Base-by-base conservation (phyloP, 805 yeast genomes). In the Hanseniaspora taiwanica region DNA sequence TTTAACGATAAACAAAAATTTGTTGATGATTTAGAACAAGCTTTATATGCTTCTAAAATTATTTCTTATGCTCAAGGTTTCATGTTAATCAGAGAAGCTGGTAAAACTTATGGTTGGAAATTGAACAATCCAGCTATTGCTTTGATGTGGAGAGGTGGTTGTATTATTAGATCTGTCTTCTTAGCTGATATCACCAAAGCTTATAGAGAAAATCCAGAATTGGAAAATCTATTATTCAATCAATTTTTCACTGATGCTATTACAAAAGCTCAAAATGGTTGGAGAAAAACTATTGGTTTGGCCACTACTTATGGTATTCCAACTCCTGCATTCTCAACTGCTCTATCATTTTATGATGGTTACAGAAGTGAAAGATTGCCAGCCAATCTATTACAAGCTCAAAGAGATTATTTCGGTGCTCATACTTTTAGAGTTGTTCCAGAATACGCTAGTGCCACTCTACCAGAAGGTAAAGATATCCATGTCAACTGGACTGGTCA, bases 91-190 rank as follows among this genome's bases (percentile, higher is more conserved):
- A 84, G 93, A 66, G 96, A 89, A 69, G 97, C 97, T 55, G 97
- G 95, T 53, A 80, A 76, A 68, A 94, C 85, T 65, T 89, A 85
- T 76, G 79, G 79, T 60, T 89, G 98, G 98, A 78, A 83, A 67
- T 75, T 89, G 64, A 91, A 89, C 81, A 82, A 84, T 78, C 95
- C 97, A 55, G 91, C 94, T 45, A 91, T 91, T 57, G 97, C 97
- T 54, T 76, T 91, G 59, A 89, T 89, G 97, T 89, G 98, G 98
- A 81, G 98, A 77, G 98, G 98, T 72, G 98, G 98, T 57, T 89
- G 98, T 76, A 89, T 89, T 67, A 89, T 89, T 70, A 84, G 97
- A 76, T 89, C 98, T 44, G 96, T 89, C 50, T 89, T 89, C 82
- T 74, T 89, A 62, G 96, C 79, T 60, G 96, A 89, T 68, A 89